Base-by-base conservation (phyloP, 2,329 filamentous ascomycete genomes). In the Falciphora oryzae region DNA sequence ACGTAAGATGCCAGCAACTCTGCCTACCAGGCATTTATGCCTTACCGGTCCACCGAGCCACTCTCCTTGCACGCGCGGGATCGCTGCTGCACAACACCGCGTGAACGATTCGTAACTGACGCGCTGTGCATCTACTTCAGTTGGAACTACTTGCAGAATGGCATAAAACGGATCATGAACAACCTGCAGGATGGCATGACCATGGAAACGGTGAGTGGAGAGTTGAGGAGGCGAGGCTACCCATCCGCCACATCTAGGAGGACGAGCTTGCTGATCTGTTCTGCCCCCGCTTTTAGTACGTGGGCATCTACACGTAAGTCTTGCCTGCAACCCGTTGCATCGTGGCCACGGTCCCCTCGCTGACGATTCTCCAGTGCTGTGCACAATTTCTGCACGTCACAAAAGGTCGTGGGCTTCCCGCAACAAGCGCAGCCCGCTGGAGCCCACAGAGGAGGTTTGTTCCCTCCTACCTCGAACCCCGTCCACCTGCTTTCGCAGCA, bases 361-460 rank as follows among this genome's bases (percentile, higher is more conserved):
- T 85, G 69, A 85, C 72, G 27, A 56, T 59, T 62, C 62, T 14
- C 62, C 64, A 75, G 93, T 84, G 93, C 93, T 67, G 95, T 99
- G 62, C 95, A 99, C 80, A 97, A 99, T 80, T 99, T 99, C 78
- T 99, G 95, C 77, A 99, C 95, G 65, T 97, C 95, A 29, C 95
- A 98, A 77, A 98, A 98, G 76, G 92, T 92, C 1, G 88, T 93
- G 59, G 85, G 86, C n/a, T 82, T 85, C 63, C 69, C 77, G 82
- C 50, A 80, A 57, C 29, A 35, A 29, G 38, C 35, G 38, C 14
- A 22, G 31, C 38, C 62, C 32, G 25, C 62, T 32, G 80, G 78
- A 38, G 85, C 85, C 68, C 89, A 92, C 75, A 83, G 90, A 68
- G 93, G 93, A 76, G 91, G 91, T 88, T 80, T 59, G 75, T 69